Base-by-base conservation (phyloP, 2,329 filamentous ascomycete genomes). In the Venturiaceae sp. region DNA sequence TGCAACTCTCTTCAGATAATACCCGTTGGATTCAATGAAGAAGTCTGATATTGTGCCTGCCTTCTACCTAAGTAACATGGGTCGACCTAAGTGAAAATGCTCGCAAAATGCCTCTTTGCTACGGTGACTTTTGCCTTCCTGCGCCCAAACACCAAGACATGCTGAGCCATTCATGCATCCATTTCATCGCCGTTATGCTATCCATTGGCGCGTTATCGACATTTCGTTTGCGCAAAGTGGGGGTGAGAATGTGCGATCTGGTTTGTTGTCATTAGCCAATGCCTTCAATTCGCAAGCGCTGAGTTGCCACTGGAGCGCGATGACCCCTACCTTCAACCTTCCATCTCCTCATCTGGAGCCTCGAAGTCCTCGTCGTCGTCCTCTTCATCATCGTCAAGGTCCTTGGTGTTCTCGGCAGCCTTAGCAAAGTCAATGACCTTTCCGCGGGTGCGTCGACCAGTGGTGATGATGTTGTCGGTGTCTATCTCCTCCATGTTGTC, bases 341-440 rank as follows among this genome's bases (percentile, higher is more conserved):
- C 80, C 87, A 90, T 90, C 74, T 85, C 83, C 63, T 88, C 86
- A 61, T 82, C 81, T 39, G 80, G 71, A 55, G 83, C 83, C 68
- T 85, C 77, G 70, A 86, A 86, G 64, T 77, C 77, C 26, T 82
- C 83, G 50, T 84, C 87, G 60, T 88, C 86, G 50, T 88, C 88
- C 0, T 94, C 88, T 47, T 91, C 90, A 32, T 92, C 86, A 14
- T 90, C 88, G 5, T 92, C 88, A 7, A 88, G 85, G n/a, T 80
- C 83, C 52, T 83, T 84, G 66, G 88, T 82, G 73, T 95, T 85
- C 74, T 88, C 81, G 28, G 90, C 90, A 21, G 92, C 92, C 78
- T 95, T 91, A 68, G 88, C 87, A 75, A 90, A 97, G 80, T 97
- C 90, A 71, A 97, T 96, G 69, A 85, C 82, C 74, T 90, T 89